Evolutionary conservation across 1,284 basidiomycete genomes (phyloP).

Genomic region (Earliella scabrosa): DNA sequence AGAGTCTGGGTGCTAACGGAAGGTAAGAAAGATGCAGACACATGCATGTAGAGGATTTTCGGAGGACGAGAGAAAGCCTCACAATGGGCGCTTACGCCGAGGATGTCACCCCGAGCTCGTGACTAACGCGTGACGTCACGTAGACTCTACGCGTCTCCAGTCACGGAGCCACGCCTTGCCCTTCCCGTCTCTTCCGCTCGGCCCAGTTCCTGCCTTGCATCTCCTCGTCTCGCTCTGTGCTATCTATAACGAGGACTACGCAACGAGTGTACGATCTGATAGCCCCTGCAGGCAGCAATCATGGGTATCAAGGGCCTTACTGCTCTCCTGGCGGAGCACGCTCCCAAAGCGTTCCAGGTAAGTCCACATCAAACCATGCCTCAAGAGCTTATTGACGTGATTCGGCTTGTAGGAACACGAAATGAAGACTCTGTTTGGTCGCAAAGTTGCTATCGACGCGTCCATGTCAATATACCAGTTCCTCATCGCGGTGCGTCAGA

Average conservation of each 20-base stretch:
- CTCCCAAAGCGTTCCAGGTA: conserved; percentile 80
- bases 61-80: background rate
- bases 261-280: no score
- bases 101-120: background rate
- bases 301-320: conserved; percentile 97
- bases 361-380: conserved; percentile 4
- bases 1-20: no score
- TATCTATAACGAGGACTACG: no score
- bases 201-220: background rate
- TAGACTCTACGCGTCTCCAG: conserved; percentile 8
- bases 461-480: conserved; percentile 97
- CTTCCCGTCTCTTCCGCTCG: background rate
- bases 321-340: conserved; percentile 86
- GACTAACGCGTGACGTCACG: conserved; percentile 25
- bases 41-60: background rate
- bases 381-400: background rate
- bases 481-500: conserved; percentile 95
- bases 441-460: conserved; percentile 98
- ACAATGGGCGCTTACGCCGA: background rate
- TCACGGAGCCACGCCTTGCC: background rate
- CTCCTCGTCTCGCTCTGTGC: background rate
- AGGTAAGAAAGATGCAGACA: background rate
- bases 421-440: conserved; percentile 96
- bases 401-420: conserved; percentile 71
- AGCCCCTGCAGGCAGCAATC: background rate